phyloP scores from a whole-genome alignment of 495 filamentous ascomycete genomes.

The Clohesyomyces aquaticus region DNA sequence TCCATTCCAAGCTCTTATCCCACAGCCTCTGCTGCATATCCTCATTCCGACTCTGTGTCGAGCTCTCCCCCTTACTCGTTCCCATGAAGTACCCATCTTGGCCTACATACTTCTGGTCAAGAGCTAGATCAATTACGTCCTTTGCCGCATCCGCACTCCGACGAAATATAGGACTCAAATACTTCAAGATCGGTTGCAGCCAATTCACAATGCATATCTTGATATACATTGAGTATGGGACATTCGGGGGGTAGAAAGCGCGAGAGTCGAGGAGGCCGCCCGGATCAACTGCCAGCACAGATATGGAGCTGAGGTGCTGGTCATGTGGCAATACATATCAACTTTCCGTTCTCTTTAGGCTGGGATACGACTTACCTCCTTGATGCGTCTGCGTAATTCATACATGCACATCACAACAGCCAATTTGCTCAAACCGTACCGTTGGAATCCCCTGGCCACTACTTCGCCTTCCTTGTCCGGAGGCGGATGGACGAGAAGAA shows the following conservation, averaged over 20 bases:
- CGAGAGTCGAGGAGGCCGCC: constrained; percentile 23
- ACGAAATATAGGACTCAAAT: constrained; percentile 47
- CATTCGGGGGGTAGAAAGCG: constrained; percentile 5
- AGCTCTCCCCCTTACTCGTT: constrained; percentile 47
- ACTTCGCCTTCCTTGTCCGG: constrained; percentile 7
- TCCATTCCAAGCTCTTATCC: constrained; percentile 53
- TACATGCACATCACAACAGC: constrained; percentile 16
- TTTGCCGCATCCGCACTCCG: constrained; percentile 45
- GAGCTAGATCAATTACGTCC: constrained; percentile 48
- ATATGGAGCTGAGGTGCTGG: constrained; percentile 6
- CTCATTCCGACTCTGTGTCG: constrained; percentile 49
- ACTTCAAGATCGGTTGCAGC: constrained; percentile 46
- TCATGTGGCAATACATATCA: not conserved
- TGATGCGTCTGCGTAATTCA: constrained; percentile 15
- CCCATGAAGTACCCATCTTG: constrained; percentile 51
- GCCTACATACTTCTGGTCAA: constrained; percentile 39
- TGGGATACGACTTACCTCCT: constrained; percentile 10
- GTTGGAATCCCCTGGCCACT: constrained; percentile 11
- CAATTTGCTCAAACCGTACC: constrained; percentile 22
- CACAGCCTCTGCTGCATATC: constrained; percentile 52
- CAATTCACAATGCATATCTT: constrained; percentile 39
- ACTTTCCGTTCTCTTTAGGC: no score
- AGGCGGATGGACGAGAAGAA: constrained; percentile 12
- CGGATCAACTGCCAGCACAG: constrained; percentile 22
- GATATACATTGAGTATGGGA: constrained; percentile 2